A percentile compares a stretch with the other conserved stretches of the same genome.
These are phyloP conservation scores for Baorangia bicolor DNA, from an alignment of 768 basidiomycete species.

Conservation along the genomic window DNA sequence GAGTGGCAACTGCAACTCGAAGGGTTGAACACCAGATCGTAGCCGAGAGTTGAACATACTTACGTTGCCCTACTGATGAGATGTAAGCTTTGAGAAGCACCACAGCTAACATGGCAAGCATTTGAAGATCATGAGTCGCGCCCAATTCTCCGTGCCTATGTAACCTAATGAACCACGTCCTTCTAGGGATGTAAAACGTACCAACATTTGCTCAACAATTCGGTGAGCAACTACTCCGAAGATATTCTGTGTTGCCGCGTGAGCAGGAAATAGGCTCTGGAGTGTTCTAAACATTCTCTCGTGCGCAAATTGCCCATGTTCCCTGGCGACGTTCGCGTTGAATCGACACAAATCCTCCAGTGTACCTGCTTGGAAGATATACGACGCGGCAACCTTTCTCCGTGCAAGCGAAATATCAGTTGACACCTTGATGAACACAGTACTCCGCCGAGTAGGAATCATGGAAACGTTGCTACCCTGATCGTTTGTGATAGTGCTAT, in stretches of 20 bases:
- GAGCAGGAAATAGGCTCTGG: slow-evolving; percentile 43
- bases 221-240: slow-evolving; percentile 31
- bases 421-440: slow-evolving; percentile 55
- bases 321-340: slow-evolving; percentile 61
- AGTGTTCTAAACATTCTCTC: slow-evolving; percentile 66
- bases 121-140: slow-evolving; percentile 65
- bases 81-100: slow-evolving; percentile 55
- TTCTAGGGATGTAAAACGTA: slow-evolving; percentile 12
- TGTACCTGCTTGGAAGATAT: slow-evolving; percentile 48
- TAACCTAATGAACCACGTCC: neutral
- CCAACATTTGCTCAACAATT: slow-evolving; percentile 50
- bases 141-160: slow-evolving; percentile 45
- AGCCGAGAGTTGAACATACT: neutral
- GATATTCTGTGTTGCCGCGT: slow-evolving; percentile 22
- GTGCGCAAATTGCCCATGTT: slow-evolving; percentile 63
- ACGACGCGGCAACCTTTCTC: slow-evolving; percentile 60
- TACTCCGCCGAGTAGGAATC: slow-evolving; percentile 49
- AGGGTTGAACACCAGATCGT: neutral
- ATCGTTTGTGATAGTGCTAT: slow-evolving; percentile 26
- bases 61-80: slow-evolving; percentile 14
- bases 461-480: slow-evolving; percentile 18
- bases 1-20: neutral
- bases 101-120: slow-evolving; percentile 75
- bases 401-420: slow-evolving; percentile 46
- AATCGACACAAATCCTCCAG: slow-evolving; percentile 50